A percentile compares a stretch with the other conserved stretches of the same genome.
These are phyloP conservation scores for Tylopilus intermedius DNA, from an alignment of 768 basidiomycete genomes.

Conservation along the genomic window DNA sequence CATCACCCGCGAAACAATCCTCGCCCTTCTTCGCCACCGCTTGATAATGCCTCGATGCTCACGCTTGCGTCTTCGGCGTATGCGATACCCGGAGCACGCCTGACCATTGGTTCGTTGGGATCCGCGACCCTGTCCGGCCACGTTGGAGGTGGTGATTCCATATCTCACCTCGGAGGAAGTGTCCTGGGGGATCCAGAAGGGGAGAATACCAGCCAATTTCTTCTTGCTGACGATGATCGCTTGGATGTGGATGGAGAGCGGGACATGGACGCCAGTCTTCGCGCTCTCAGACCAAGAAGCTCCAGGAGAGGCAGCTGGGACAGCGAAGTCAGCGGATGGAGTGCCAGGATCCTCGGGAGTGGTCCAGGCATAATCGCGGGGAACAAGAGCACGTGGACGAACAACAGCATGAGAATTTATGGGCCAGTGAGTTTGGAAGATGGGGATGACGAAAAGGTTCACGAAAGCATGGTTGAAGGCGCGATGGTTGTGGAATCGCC, in stretches of 20 bases:
- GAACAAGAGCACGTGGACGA: constrained; percentile 58
- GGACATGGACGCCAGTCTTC: constrained; percentile 82
- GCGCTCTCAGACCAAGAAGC: constrained; percentile 83
- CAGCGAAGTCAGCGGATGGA: constrained; percentile 85
- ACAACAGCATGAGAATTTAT: constrained; percentile 57
- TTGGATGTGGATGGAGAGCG: constrained; percentile 45
- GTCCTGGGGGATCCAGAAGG: constrained; percentile 45
- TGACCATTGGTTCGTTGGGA: constrained; percentile 39
- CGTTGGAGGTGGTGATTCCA: constrained; percentile 49
- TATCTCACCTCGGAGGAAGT: constrained; percentile 70
- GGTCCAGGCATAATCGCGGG: constrained; percentile 43
- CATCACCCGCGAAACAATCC: constrained; percentile 96
- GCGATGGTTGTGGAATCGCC: constrained; percentile 11
- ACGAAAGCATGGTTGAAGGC: constrained; percentile 15
- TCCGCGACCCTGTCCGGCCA: constrained; percentile 49
- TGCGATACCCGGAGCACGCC: constrained; percentile 58
- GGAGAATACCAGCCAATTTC: constrained; percentile 65
- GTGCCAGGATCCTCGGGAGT: constrained; percentile 55
- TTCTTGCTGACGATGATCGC: constrained; percentile 62
- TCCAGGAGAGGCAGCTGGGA: constrained; percentile 89
- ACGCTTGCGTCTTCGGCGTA: constrained; percentile 94
- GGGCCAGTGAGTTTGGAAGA: constrained; percentile 46
- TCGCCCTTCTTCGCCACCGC: constrained; percentile 82
- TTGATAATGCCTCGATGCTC: constrained; percentile 87
- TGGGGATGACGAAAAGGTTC: constrained; percentile 31